Conservation (phyloP, 169 alveolate species). For the Eimeria brunetti region DNA sequence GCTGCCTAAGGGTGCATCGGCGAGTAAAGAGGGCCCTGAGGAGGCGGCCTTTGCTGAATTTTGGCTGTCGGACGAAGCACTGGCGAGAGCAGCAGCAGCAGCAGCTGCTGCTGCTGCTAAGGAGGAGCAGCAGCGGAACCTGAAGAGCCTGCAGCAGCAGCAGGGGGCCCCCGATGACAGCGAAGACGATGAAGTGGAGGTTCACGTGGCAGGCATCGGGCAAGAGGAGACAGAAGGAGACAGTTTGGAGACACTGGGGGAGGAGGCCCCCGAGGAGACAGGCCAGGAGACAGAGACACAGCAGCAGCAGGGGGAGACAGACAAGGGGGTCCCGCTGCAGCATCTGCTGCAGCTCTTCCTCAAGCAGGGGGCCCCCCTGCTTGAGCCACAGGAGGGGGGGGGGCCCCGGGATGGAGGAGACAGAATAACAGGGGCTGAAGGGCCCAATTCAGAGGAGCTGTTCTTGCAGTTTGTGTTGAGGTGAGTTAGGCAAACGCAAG, state of each 20-base stretch:
- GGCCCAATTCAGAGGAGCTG: neutral
- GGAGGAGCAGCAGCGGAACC: neutral
- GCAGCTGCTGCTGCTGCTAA: conserved; percentile 51
- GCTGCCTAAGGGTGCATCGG: no score
- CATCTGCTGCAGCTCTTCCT: conserved; percentile 30
- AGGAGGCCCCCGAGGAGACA: neutral
- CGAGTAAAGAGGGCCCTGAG: neutral
- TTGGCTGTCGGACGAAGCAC: conserved; percentile 62
- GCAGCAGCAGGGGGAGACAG: neutral
- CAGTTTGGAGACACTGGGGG: neutral
- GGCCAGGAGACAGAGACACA: neutral
- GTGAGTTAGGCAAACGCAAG: neutral
- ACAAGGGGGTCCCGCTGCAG: neutral
- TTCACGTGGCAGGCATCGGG: conserved; percentile 37
- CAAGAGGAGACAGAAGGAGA: conserved; percentile 19
- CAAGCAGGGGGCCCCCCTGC: neutral
- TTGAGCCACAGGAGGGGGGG: neutral
- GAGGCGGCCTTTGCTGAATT: neutral
- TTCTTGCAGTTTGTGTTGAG: conserved; percentile 12
- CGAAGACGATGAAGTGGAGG: conserved; percentile 32
- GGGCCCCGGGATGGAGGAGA: neutral
- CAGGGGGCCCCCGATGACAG: neutral
- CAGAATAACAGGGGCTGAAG: neutral
- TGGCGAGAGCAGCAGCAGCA: conserved; percentile 45
- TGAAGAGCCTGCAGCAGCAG: conserved; percentile 8